Percentiles rank a stretch among this genome's conserved stretches.
These are phyloP conservation scores for Saccharomycopsis phalli DNA, from an alignment of 1,139 yeast genomes.

Conservation along the genomic window DNA sequence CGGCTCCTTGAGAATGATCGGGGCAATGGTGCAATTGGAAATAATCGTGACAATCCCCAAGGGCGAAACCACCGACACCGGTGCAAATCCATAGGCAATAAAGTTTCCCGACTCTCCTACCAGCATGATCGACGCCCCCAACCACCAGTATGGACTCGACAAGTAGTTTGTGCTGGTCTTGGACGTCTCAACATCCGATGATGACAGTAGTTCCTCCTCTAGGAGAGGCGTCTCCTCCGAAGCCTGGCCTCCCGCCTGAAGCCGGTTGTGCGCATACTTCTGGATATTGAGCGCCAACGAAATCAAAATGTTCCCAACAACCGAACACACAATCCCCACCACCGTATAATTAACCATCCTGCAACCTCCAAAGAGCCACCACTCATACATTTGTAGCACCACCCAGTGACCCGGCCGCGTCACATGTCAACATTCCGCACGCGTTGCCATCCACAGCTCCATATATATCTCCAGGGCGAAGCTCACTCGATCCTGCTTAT, in stretches of 20 bases:
- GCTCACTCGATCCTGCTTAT: too few relatives aligned
- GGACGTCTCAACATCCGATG: neutral
- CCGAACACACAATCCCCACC: constrained; percentile 19
- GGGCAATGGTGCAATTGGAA: constrained; percentile 26
- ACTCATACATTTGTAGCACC: too few relatives aligned
- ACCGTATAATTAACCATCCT: constrained; percentile 16
- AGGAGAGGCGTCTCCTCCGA: neutral
- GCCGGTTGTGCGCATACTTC: constrained; percentile 19
- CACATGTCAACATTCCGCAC: too few relatives aligned
- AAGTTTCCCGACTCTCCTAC: constrained; percentile 27
- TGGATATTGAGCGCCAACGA: constrained; percentile 19
- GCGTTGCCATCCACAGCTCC: too few relatives aligned
- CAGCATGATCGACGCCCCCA: constrained; percentile 26
- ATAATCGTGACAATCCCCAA: constrained; percentile 27
- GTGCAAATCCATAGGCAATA: constrained; percentile 27
- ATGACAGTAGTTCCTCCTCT: neutral
- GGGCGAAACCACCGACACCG: constrained; percentile 26
- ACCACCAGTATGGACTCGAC: constrained; percentile 24
- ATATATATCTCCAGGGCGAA: too few relatives aligned
- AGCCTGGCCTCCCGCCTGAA: constrained; percentile 4
- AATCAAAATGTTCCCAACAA: constrained; percentile 18
- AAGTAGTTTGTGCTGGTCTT: constrained; percentile 15
- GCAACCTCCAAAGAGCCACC: too few relatives aligned
- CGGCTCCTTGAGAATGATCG: constrained; percentile 25
- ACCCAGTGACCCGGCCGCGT: too few relatives aligned